phyloP scores from a whole-genome alignment of 495 filamentous ascomycete genomes.

The Cercophora newfieldiana region DNA sequence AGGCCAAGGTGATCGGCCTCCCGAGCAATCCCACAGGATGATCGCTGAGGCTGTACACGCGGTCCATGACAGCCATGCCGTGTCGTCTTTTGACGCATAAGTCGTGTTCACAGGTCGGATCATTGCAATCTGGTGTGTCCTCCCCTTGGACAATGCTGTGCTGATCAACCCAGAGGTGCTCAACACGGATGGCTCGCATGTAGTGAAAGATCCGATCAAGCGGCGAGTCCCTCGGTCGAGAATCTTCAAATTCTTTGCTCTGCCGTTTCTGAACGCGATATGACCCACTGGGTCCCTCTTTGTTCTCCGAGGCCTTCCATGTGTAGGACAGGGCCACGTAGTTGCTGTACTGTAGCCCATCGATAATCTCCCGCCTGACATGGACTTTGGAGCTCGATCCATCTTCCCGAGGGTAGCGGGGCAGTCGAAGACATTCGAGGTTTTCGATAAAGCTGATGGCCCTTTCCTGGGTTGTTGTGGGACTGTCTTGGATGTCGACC shows the following conservation, averaged over 20 bases:
- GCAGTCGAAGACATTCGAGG: not conserved
- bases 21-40: not conserved
- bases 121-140: not conserved
- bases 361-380: not conserved
- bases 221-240: not conserved
- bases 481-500: no score
- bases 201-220: not conserved
- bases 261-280: not conserved
- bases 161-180: not conserved
- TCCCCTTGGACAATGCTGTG: not conserved
- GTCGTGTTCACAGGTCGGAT: not conserved
- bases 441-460: not conserved
- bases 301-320: not conserved
- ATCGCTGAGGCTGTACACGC: not conserved
- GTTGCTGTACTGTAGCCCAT: not conserved
- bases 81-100: not conserved
- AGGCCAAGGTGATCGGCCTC: not conserved
- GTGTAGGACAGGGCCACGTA: not conserved
- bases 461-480: no score
- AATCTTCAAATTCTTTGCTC: not conserved
- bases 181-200: not conserved
- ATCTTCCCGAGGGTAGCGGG: not conserved
- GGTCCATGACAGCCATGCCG: conserved; percentile 1
- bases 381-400: not conserved
- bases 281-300: not conserved